Base-by-base conservation (phyloP, 768 basidiomycete species). In the Myochromella boudieri region DNA sequence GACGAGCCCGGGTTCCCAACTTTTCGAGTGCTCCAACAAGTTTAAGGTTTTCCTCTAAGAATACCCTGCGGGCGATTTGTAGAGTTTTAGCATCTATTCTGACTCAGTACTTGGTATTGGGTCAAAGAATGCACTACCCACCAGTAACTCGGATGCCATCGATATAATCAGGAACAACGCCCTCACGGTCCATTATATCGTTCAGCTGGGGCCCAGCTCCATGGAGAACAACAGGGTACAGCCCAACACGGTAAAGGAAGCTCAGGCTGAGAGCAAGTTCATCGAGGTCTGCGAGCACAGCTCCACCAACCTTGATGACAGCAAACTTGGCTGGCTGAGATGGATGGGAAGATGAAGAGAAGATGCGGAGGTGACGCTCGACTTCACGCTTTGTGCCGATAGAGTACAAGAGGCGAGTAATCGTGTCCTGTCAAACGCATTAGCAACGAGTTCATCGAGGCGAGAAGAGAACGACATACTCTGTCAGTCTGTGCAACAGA, bases 261-360 rank as follows among this genome's bases (percentile, higher is more conserved):
- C 92, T 95, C 58, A 99, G 77, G 53, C 90, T 95, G 41, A 95
- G 82, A 4, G 95, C 94, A 37, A 99, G 84, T 55, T 97, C 95
- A 53, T 97, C 88, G 42, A 97, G 72, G 49, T 98, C 82, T 59
- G 86, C 88, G 5, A 99, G 77, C 33, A 98, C 95, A 6, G 91
- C 95, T 37, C 97, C 97, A 49, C 97, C 97, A 57, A 99, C 85
- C 71, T 99, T 99, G 77, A 99, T 86, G 49, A 99, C 97, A 29
- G 93, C 94, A 60, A 97, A 97, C 66, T 92, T 95, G 51, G 94
- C 94, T 31, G 91, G 90, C 49, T 91, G 84, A 12, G 90, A 84
- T 2, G 87, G 82, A 59, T 94, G 85, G 6, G 91, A 90, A 17
- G 92, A 86, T n/a, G 91, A 87, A 8, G 93, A 92, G 65, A 99